Base-by-base conservation (phyloP, 192 early-diverging fungal genomes). In the Diversispora epigaea region DNA sequence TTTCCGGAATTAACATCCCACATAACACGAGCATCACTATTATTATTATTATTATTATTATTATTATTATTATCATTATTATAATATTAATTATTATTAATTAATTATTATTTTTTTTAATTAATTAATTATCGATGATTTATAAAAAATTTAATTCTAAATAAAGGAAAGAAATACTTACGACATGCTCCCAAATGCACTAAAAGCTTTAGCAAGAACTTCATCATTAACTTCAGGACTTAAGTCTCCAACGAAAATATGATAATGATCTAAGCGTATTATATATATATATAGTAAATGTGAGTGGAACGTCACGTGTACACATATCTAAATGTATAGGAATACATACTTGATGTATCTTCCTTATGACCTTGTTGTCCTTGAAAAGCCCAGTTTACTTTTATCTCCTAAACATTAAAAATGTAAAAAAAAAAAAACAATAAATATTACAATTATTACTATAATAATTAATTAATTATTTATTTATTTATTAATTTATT, bases 171-270 rank as follows among this genome's bases (percentile, higher is more conserved):
- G 25, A 66, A 54, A 22, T 19, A 89, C 92, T 75, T 83, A 93
- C 92, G 90, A 91, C 83, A 93, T 83, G 46, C 80, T 81, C 19
- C 90, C 89, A 81, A 93, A 93, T 19, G 75, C 86, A 57, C 79
- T 73, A 63, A 97, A 97, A 6, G 94, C 91, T 72, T 91, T 91
- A 40, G 80, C 82, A 41, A 97, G 85, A 40, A 90, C 81, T 66
- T 93, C 89, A 76, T 96, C 92, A 63, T 86, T 96, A 71, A 97
- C 89, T 75, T 96, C 95, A n/a, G 95, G 86, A 62, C 92, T 91
- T 73, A 97, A 83, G 64, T 97, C 95, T 60, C 95, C 95, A 73
- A 97, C 92, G 85, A 97, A 97, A n/a, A 96, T 84, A 45, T 95
- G 95, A 65, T 85, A 91, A 76, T 96, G 94, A 75, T 68, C 84